Conservation (phyloP, 371 early-diverging fungal species). For the Mucor saturninus region DNA sequence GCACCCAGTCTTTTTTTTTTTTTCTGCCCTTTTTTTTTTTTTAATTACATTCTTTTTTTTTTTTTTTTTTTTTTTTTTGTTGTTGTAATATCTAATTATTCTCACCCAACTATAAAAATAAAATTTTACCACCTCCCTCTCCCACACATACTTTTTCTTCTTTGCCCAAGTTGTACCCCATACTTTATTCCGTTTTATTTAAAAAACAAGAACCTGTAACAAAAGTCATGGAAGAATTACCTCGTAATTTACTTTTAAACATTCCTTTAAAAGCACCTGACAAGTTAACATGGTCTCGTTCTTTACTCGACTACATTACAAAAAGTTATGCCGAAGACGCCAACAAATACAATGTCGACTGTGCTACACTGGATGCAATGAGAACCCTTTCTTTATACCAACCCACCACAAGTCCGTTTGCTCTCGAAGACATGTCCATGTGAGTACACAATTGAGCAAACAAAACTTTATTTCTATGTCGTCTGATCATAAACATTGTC, state of each 20-base stretch:
- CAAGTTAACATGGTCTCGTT: constrained; percentile 34
- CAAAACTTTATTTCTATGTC: background rate
- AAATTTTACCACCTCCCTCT: no score
- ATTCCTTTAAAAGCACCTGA: constrained; percentile 28
- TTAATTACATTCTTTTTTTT: background rate
- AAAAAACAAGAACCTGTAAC: background rate
- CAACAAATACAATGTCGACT: constrained; percentile 38
- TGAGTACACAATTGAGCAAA: constrained; percentile 1
- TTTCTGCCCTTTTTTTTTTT: constrained; percentile 4
- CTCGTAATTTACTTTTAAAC: constrained; percentile 13
- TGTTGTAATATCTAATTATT: background rate
- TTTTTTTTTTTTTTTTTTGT: background rate
- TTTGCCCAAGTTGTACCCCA: constrained; percentile 17
- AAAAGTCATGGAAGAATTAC: constrained; percentile 13
- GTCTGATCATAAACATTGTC: background rate
- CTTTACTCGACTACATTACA: constrained; percentile 41
- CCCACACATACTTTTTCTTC: background rate
- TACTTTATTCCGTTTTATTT: constrained; percentile 18
- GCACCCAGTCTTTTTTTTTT: background rate
- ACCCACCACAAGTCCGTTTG: constrained; percentile 12
- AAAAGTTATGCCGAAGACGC: constrained; percentile 47
- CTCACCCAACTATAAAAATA: background rate
- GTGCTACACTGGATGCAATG: constrained; percentile 32
- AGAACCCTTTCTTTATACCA: constrained; percentile 30
- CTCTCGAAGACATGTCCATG: constrained; percentile 38